phyloP scores from a whole-genome alignment of 225 moss, liverwort and hornwort genomes.

The Polytrichum commune region DNA sequence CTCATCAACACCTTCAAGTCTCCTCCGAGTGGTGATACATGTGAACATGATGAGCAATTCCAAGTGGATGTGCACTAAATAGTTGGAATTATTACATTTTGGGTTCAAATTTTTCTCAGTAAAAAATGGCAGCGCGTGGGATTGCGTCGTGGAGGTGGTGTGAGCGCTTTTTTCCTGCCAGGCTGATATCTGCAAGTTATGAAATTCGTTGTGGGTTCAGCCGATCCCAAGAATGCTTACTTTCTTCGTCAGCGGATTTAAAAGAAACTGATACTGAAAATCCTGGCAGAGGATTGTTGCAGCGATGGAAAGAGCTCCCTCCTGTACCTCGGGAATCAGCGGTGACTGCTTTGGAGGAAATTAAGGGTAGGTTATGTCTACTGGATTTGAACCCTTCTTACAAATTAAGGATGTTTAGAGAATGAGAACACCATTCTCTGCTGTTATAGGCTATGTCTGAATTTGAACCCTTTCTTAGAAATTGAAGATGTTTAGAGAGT shows the following conservation, averaged over 20 bases:
- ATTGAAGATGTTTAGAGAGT: neutral
- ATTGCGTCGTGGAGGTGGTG: constrained; percentile 22
- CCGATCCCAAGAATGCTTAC: constrained; percentile 10
- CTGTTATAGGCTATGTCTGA: too few relatives aligned
- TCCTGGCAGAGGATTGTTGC: constrained; percentile 3
- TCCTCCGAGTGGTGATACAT: too few relatives aligned
- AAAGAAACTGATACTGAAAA: constrained; percentile 10
- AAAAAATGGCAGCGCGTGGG: constrained; percentile 27
- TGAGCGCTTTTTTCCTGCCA: neutral
- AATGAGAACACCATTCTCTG: too few relatives aligned
- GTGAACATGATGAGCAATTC: too few relatives aligned
- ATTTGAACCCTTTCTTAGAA: neutral
- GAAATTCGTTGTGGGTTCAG: neutral
- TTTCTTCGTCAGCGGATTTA: neutral
- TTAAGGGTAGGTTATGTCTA: constrained; percentile 19
- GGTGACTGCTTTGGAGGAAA: constrained; percentile 35
- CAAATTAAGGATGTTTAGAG: neutral
- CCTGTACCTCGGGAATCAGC: constrained; percentile 52
- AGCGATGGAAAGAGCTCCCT: constrained; percentile 39
- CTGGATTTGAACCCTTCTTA: neutral
- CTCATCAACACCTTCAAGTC: too few relatives aligned
- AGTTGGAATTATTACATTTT: too few relatives aligned
- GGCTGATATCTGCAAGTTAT: neutral
- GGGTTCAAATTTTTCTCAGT: neutral
- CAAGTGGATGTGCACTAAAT: too few relatives aligned